Evolutionary conservation across 2,329 filamentous ascomycete species (phyloP).

Genomic region (Endothia cerciana): DNA sequence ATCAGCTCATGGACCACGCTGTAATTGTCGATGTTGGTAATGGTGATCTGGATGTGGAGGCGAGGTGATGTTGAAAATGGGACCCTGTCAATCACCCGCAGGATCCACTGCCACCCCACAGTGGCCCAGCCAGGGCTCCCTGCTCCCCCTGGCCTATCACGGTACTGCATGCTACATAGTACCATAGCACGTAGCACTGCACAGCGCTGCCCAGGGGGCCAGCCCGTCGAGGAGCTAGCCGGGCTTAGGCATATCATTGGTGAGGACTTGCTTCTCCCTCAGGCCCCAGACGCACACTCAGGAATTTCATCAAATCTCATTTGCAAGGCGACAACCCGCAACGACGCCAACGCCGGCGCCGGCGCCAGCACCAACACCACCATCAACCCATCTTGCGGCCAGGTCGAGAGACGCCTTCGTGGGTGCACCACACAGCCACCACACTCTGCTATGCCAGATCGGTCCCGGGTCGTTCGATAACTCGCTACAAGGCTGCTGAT

Average conservation of each 20-base stretch:
- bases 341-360: neutral
- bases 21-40: neutral
- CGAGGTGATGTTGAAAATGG: neutral
- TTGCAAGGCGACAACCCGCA: neutral
- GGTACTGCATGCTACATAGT: neutral
- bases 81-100: neutral
- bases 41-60: neutral
- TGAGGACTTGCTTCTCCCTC: neutral
- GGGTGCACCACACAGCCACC: neutral
- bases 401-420: neutral
- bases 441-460: neutral
- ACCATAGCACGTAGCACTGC: no score
- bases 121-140: neutral
- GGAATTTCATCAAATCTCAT: neutral
- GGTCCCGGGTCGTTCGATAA: neutral
- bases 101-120: neutral
- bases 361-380: neutral
- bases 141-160: no score
- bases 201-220: no score
- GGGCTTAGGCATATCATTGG: neutral
- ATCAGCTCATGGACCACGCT: no score
- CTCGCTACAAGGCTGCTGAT: no score
- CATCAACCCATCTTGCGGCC: neutral
- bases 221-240: neutral
- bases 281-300: neutral